phyloP scores from a whole-genome alignment of 371 early-diverging fungal species.

The Funneliformis caledonium region DNA sequence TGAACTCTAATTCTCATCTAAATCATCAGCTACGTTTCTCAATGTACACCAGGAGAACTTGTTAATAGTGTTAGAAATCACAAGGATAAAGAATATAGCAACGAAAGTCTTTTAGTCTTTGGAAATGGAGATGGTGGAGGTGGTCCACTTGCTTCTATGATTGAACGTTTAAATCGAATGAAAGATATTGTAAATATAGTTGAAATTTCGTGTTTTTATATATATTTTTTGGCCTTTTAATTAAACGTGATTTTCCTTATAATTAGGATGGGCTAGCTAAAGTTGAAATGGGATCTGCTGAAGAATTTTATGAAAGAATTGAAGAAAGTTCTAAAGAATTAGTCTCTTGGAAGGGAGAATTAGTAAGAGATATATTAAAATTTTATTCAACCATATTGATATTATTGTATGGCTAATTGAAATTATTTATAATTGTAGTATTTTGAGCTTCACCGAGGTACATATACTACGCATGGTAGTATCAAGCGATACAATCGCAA shows the following conservation, averaged over 20 bases:
- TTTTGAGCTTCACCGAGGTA: conserved; percentile 96
- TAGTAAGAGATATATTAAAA: conserved; percentile 57
- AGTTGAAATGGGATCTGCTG: conserved; percentile 75
- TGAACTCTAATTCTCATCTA: background rate
- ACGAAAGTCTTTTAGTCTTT: conserved; percentile 82
- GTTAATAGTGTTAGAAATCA: conserved; percentile 74
- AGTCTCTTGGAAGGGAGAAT: conserved; percentile 90
- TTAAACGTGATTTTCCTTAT: background rate
- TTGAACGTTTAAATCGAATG: conserved; percentile 82
- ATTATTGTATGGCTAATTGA: background rate
- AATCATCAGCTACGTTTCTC: conserved; percentile 59
- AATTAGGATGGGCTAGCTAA: conserved; percentile 73
- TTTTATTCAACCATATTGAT: background rate
- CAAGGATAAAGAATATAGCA: conserved; percentile 80
- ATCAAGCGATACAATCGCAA: conserved; percentile 87
- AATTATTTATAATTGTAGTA: conserved; percentile 55
- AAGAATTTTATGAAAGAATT: conserved; percentile 79
- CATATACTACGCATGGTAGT: conserved; percentile 91
- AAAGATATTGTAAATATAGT: conserved; percentile 59
- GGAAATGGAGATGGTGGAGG: conserved; percentile 99
- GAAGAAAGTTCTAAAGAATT: conserved; percentile 70
- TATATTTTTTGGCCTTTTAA: background rate
- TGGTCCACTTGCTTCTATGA: conserved; percentile 87
- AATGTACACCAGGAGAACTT: conserved; percentile 63
- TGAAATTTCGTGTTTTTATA: background rate